Percentiles rank a stretch among this genome's conserved stretches.
phyloP scores from a whole-genome alignment of 306 rosid species.

The Acacia melanoxylon region DNA sequence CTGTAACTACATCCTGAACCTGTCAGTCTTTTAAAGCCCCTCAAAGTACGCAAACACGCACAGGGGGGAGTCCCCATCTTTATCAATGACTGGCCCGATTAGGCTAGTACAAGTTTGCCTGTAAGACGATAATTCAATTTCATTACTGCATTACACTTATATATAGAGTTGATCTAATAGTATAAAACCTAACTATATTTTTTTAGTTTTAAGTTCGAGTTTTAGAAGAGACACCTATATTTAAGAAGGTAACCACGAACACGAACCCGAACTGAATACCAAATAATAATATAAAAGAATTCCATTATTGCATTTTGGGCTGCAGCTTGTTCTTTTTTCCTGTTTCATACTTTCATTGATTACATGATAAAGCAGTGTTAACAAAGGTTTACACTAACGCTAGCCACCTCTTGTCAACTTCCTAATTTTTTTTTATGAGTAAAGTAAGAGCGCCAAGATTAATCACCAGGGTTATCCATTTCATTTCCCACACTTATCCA shows the following conservation, averaged over 20 bases:
- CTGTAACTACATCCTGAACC: neutral
- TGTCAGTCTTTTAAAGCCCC: neutral
- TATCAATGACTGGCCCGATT: neutral
- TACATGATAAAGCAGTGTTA: neutral
- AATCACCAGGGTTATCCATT: neutral
- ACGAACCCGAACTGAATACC: too few species aligned
- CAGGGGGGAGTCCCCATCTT: neutral
- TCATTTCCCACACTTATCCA: neutral
- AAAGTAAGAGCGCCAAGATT: neutral
- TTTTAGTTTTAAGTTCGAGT: too few species aligned
- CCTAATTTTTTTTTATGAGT: neutral
- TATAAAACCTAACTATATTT: accelerated
- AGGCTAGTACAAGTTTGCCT: neutral
- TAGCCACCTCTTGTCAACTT: neutral
- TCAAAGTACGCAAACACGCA: neutral
- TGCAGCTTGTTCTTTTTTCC: neutral
- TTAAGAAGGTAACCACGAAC: too few species aligned
- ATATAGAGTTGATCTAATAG: too few species aligned
- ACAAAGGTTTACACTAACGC: neutral
- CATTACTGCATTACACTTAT: neutral
- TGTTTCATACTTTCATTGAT: neutral
- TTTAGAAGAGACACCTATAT: too few species aligned
- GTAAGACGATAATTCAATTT: neutral
- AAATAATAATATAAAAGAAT: neutral
- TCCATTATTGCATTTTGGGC: neutral